Evolutionary conservation across 768 basidiomycete genomes (phyloP).

Genomic region (Boletus reticulatus): DNA sequence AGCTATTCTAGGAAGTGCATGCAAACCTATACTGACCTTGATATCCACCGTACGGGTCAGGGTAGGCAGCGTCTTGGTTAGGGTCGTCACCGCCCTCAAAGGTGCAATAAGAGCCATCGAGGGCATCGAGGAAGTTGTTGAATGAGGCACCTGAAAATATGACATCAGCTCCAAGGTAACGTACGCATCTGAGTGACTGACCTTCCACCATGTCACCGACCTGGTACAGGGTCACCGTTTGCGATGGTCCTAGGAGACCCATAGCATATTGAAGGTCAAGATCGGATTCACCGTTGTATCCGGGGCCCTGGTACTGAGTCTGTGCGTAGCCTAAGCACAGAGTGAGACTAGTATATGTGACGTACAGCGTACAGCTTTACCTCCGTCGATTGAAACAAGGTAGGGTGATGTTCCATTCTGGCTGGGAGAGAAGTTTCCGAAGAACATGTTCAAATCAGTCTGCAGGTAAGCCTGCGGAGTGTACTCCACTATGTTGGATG

Average conservation of each 20-base stretch:
- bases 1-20: not conserved
- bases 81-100: conserved; percentile 36
- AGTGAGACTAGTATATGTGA: not conserved
- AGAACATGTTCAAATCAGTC: conserved; percentile 32
- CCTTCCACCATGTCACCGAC: conserved; percentile 20
- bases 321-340: conserved; percentile 30
- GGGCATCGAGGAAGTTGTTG: conserved; percentile 35
- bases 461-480: conserved; percentile 32
- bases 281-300: conserved; percentile 20
- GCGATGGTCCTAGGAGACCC: conserved; percentile 3
- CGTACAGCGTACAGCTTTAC: conserved; percentile 14
- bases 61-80: conserved; percentile 25
- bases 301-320: conserved; percentile 13
- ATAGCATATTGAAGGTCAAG: conserved; percentile 31
- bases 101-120: conserved; percentile 34
- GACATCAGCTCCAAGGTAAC: too few species aligned
- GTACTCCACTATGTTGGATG: conserved; percentile 29
- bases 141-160: conserved; percentile 26
- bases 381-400: conserved; percentile 37
- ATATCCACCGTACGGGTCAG: conserved; percentile 26
- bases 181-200: too few species aligned
- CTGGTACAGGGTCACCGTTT: conserved; percentile 34
- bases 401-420: conserved; percentile 25
- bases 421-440: conserved; percentile 17
- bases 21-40: conserved; percentile 8